Evolutionary conservation across 768 basidiomycete species (phyloP).

Genomic region (Hemileccinum impolitum): DNA sequence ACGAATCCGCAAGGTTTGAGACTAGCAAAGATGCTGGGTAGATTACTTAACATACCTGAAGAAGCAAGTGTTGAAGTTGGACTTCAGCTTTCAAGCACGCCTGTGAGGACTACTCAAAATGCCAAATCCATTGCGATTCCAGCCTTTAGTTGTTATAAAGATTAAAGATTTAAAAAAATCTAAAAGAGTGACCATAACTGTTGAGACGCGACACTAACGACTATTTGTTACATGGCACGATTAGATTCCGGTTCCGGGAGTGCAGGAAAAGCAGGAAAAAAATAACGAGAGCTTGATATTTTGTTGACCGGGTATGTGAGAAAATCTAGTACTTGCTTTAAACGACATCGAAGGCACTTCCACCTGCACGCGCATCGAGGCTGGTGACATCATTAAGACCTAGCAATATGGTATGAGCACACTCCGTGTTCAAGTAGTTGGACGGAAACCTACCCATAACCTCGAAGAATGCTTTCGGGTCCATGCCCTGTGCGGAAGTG

Average conservation of each 20-base stretch:
- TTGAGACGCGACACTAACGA: slow-evolving; percentile 12
- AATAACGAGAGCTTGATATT: too few species aligned
- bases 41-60: not conserved
- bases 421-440: not conserved
- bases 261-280: not conserved
- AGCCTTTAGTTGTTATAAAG: slow-evolving; percentile 16
- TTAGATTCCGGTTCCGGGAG: not conserved
- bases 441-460: slow-evolving; percentile 55
- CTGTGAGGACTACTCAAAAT: not conserved
- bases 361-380: slow-evolving; percentile 56
- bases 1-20: too few species aligned
- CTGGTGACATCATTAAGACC: slow-evolving; percentile 52
- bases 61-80: slow-evolving; percentile 10
- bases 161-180: slow-evolving; percentile 19
- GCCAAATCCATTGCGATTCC: slow-evolving; percentile 2
- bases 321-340: slow-evolving; percentile 22
- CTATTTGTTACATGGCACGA: slow-evolving; percentile 21
- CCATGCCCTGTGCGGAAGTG: slow-evolving; percentile 58
- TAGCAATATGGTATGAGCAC: slow-evolving; percentile 14
- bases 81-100: not conserved
- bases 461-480: slow-evolving; percentile 74
- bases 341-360: slow-evolving; percentile 52
- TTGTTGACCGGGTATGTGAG: too few species aligned
- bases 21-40: too few species aligned
- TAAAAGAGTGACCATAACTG: slow-evolving; percentile 21